Conservation (phyloP, 2,329 filamentous ascomycete species). For the Lecanoromycetidae sp. region DNA sequence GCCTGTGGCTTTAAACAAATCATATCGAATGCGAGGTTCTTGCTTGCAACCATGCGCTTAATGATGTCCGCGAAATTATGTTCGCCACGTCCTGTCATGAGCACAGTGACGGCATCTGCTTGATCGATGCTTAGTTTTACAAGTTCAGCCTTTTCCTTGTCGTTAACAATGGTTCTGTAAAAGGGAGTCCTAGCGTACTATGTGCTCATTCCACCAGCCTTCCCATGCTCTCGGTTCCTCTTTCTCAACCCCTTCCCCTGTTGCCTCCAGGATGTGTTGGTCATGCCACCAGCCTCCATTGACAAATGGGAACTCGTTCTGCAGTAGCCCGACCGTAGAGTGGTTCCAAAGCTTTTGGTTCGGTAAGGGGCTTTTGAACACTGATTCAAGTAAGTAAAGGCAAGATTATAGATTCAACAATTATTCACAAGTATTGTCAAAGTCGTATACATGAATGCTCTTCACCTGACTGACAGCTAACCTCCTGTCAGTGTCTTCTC, state of each 20-base stretch:
- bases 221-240: constrained; percentile 79
- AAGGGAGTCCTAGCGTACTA: constrained; percentile 41
- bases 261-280: constrained; percentile 68
- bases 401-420: no score
- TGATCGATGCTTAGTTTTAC: constrained; percentile 71
- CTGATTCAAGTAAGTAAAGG: constrained; percentile 32
- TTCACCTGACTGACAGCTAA: constrained; percentile 56
- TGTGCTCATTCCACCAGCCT: constrained; percentile 93
- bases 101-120: constrained; percentile 69
- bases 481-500: constrained; percentile 5
- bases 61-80: constrained; percentile 64
- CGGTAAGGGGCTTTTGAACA: constrained; percentile 83
- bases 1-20: constrained; percentile 74
- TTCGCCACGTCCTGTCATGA: constrained; percentile 79
- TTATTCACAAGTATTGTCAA: constrained; percentile 81
- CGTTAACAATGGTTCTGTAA: not conserved
- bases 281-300: constrained; percentile 98
- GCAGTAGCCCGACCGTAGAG: constrained; percentile 62
- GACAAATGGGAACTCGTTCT: constrained; percentile 61
- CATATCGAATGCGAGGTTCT: constrained; percentile 75
- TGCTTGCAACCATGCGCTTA: constrained; percentile 66
- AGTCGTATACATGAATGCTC: constrained; percentile 86
- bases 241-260: constrained; percentile 66
- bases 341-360: constrained; percentile 80
- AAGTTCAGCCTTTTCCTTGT: constrained; percentile 45